These are phyloP conservation scores for Schoenoplectus tabernaemontani DNA, from an alignment of 202 grass and related monocot genomes.

Conservation along the genomic window DNA sequence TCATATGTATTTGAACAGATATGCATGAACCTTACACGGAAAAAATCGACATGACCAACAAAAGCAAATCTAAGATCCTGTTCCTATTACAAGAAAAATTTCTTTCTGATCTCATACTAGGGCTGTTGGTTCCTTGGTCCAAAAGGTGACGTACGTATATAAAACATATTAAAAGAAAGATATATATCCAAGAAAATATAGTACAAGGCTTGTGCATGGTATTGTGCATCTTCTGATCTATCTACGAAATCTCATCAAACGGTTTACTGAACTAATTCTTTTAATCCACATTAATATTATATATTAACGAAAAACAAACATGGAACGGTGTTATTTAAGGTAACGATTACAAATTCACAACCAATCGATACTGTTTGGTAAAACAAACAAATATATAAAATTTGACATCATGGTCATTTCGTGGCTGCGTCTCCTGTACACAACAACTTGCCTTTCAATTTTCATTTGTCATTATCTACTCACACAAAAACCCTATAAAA, in stretches of 20 bases:
- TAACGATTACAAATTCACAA: not conserved
- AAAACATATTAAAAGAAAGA: not conserved
- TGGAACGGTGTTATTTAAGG: not conserved
- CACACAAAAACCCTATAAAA: slow-evolving; percentile 56
- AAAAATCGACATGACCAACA: not conserved
- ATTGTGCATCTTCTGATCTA: not conserved
- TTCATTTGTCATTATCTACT: slow-evolving; percentile 15
- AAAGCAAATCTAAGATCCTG: slow-evolving; percentile 15
- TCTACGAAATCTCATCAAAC: slow-evolving; percentile 1
- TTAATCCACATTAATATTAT: not conserved
- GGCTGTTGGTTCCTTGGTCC: slow-evolving; percentile 10
- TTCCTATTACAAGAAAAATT: slow-evolving; percentile 7
- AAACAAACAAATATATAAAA: not conserved
- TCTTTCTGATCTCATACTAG: not conserved
- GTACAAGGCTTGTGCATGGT: slow-evolving; percentile 6
- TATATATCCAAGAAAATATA: slow-evolving; percentile 2
- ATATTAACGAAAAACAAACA: not conserved
- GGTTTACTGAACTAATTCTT: not conserved
- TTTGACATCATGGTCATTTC: not conserved
- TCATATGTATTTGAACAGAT: too few species aligned
- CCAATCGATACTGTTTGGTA: not conserved
- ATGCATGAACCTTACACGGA: not conserved
- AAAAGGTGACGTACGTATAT: slow-evolving; percentile 15
- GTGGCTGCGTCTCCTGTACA: slow-evolving; percentile 51
- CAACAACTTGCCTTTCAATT: slow-evolving; percentile 32